Conservation (phyloP, 2,329 filamentous ascomycete species). For the Aspergillus ochraceoroseus region DNA sequence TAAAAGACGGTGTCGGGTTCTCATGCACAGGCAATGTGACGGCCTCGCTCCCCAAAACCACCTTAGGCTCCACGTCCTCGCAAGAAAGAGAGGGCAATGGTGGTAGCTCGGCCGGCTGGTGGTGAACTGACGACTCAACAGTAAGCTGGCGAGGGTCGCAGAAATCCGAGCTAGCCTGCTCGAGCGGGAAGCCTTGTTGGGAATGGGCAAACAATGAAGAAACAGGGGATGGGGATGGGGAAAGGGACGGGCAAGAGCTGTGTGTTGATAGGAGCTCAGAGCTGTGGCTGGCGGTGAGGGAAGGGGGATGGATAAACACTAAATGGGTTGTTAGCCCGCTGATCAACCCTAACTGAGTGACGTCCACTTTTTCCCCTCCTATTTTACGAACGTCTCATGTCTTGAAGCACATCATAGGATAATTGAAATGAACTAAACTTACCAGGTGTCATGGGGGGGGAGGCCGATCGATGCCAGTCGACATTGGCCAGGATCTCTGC, state of each 20-base stretch:
- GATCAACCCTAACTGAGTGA: slow-evolving; percentile 17
- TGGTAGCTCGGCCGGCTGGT: slow-evolving; percentile 57
- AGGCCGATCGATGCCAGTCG: slow-evolving; percentile 72
- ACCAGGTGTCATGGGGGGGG: slow-evolving; percentile 88
- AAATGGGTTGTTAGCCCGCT: slow-evolving; percentile 27
- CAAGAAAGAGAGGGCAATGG: slow-evolving; percentile 51
- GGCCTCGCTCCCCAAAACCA: slow-evolving; percentile 34
- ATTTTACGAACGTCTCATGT: slow-evolving; percentile 6
- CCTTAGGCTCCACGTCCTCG: slow-evolving; percentile 39
- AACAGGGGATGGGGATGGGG: slow-evolving; percentile 77
- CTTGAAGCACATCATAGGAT: no score
- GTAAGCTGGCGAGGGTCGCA: slow-evolving; percentile 89
- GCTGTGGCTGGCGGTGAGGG: slow-evolving; percentile 57
- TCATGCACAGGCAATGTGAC: slow-evolving; percentile 38
- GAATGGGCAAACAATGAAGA: slow-evolving; percentile 71
- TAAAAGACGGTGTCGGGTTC: slow-evolving; percentile 38
- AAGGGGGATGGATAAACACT: slow-evolving; percentile 65
- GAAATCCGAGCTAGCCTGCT: slow-evolving; percentile 68
- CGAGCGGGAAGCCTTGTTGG: slow-evolving; percentile 60
- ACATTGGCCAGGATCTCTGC: slow-evolving; percentile 67
- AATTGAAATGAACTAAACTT: slow-evolving; percentile 41
- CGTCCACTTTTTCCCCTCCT: slow-evolving; percentile 1
- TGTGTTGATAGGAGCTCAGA: slow-evolving; percentile 68
- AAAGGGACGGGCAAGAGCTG: slow-evolving; percentile 72
- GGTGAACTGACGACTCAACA: slow-evolving; percentile 53